A percentile compares a stretch with the other conserved stretches of the same genome.
Conservation (phyloP, 2,329 filamentous ascomycete genomes). For the Trichophaea hybrida region DNA sequence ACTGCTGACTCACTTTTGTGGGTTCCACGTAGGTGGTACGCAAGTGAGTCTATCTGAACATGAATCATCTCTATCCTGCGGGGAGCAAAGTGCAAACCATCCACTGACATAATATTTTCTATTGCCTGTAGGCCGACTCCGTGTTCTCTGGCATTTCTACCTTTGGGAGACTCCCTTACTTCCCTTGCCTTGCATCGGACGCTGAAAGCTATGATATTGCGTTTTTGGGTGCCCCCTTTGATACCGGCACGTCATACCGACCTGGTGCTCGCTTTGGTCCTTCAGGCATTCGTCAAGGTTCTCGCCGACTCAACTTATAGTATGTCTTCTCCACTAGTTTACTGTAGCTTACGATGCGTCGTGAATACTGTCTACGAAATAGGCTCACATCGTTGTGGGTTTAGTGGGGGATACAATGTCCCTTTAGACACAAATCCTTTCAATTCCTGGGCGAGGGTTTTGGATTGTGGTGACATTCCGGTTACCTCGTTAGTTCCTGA, state of each 20-base stretch:
- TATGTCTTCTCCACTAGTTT: conserved; percentile 36
- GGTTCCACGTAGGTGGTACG: too few species aligned
- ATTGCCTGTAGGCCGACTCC: conserved; percentile 52
- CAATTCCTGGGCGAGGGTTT: conserved; percentile 61
- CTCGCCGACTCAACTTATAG: conserved; percentile 74
- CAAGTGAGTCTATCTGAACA: too few species aligned
- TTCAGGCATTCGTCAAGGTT: conserved; percentile 73
- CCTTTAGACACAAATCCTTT: conserved; percentile 68
- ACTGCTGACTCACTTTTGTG: not conserved
- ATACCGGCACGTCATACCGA: conserved; percentile 73
- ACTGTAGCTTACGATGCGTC: not conserved
- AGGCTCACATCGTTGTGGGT: conserved; percentile 32
- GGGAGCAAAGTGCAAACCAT: not conserved
- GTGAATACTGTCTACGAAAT: conserved; percentile 9
- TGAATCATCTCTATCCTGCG: too few species aligned
- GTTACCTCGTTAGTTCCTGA: conserved; percentile 54
- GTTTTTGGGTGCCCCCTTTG: conserved; percentile 70
- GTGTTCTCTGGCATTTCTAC: conserved; percentile 82
- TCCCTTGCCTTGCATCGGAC: conserved; percentile 56
- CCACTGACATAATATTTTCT: conserved; percentile 15
- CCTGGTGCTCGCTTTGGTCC: conserved; percentile 75
- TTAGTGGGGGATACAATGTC: conserved; percentile 74
- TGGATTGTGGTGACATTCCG: conserved; percentile 74
- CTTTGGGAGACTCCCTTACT: conserved; percentile 66
- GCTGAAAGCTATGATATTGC: conserved; percentile 69